Evolutionary conservation across 352 stramenopile genomes (phyloP), one percentile per base, ranked within the genome.

Genomic region (Stephanocyclus meneghinianus): DNA sequence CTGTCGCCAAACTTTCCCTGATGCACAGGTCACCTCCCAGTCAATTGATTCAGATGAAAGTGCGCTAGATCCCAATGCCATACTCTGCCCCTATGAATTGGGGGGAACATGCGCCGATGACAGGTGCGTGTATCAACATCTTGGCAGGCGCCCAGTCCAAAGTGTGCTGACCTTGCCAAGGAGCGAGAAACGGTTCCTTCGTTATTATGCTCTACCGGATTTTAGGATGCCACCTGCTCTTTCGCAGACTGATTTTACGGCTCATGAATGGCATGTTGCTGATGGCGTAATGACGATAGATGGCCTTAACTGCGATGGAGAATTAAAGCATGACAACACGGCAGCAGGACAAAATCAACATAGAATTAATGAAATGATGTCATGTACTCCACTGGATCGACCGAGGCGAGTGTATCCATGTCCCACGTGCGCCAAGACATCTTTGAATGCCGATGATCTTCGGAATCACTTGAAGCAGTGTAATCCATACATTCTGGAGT

Each of bases 51-150:
- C 32, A 13, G 55, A 62, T 16, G 29, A 44, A 35, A 56, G 32
- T 45, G 35, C 15, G 63, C n/a, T 89, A 42, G 81, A 91, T 76
- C 86, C 86, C 1, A 83, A 91, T 62, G 37, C 82, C n/a, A 47
- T 76, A 8, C 66, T 91, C 8, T 92, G 87, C 71, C 87, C 87
- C 0, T 92, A 91, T 65, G 87, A 92, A 73, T 51, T 92, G 21
- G 77, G 71, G 16, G 87, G 87, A 30, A 75, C 76, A 6, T 92
- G 87, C 69, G 77, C 73, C 16, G 87, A 92, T 35, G 45, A 81
- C 21, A 66, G 68, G 48, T 92, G 87, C 67, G 72, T 72, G 0
- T 92, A 91, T 78, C 87, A 91, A 47, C 87, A 92, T 70, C 64
- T 83, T 35, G 13, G 6, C 18, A 61, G 61, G 16, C 18, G 16